Conservation (phyloP, 805 yeast genomes). For the Debaryomyces hansenii region DNA sequence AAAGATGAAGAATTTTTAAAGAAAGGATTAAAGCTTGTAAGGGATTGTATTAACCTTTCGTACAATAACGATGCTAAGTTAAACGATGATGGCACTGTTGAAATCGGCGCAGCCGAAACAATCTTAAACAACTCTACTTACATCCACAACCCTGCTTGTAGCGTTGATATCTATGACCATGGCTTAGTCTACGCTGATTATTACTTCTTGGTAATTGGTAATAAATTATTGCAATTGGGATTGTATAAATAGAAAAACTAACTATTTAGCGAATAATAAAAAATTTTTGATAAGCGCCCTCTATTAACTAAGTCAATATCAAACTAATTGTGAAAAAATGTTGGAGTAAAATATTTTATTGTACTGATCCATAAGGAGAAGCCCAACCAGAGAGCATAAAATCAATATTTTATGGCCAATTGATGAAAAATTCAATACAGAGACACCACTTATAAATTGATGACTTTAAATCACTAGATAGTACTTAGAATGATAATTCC, state of each 20-base stretch:
- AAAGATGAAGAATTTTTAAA: slow-evolving; percentile 11
- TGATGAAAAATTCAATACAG: too few relatives aligned
- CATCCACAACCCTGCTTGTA: slow-evolving; percentile 21
- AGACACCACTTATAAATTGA: too few relatives aligned
- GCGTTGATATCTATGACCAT: slow-evolving; percentile 13
- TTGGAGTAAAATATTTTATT: too few relatives aligned
- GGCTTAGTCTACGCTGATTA: slow-evolving; percentile 32
- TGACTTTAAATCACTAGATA: too few relatives aligned
- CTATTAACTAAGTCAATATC: too few relatives aligned
- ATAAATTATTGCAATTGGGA: slow-evolving; percentile 23
- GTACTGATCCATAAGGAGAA: too few relatives aligned
- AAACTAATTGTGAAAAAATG: too few relatives aligned
- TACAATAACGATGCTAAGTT: slow-evolving; percentile 4
- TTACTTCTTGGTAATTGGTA: slow-evolving; percentile 26
- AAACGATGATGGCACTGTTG: slow-evolving; percentile 12
- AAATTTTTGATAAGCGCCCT: too few relatives aligned
- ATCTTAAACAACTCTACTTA: slow-evolving; percentile 22
- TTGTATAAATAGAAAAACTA: slow-evolving; percentile 1
- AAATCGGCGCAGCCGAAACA: slow-evolving; percentile 18
- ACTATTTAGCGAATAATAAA: too few relatives aligned
- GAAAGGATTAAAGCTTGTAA: slow-evolving; percentile 15
- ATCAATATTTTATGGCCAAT: too few relatives aligned
- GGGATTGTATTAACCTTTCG: slow-evolving; percentile 11
- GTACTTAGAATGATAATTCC: too few relatives aligned
- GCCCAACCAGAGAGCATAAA: too few relatives aligned